These are phyloP conservation scores for Geranium brycei DNA, from an alignment of 345 rosid genomes.

Conservation along the genomic window DNA sequence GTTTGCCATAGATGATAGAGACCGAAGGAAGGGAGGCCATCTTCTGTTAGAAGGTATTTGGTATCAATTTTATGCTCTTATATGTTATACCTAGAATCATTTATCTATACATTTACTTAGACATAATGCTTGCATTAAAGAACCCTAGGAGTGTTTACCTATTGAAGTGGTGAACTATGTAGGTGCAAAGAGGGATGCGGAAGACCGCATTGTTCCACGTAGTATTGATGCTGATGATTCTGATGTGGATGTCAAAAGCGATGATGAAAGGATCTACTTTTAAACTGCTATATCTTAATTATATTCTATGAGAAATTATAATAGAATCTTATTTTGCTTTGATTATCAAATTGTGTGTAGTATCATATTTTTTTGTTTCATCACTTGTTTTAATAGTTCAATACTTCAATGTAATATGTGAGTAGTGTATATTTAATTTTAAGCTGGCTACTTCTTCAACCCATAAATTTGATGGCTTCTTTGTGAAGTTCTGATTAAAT, in stretches of 20 bases:
- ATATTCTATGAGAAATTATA: too few relatives aligned
- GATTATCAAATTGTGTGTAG: too few relatives aligned
- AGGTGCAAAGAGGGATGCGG: slow-evolving; percentile 71
- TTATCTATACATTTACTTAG: too few relatives aligned
- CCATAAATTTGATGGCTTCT: too few relatives aligned
- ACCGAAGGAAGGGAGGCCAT: slow-evolving; percentile 63
- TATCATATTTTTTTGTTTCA: too few relatives aligned
- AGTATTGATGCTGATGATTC: slow-evolving; percentile 95
- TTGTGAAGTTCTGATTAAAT: too few relatives aligned
- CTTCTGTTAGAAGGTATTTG: slow-evolving; percentile 63
- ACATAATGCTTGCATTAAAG: background rate
- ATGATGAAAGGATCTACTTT: slow-evolving; percentile 41
- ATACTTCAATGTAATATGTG: too few relatives aligned
- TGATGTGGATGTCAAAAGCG: slow-evolving; percentile 62
- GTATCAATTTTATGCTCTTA: background rate
- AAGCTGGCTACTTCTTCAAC: too few relatives aligned
- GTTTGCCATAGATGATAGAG: slow-evolving; percentile 64
- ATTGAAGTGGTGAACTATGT: background rate
- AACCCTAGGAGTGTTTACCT: background rate
- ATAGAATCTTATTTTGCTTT: too few relatives aligned
- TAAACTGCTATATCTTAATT: background rate
- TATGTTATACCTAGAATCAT: background rate
- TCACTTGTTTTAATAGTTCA: too few relatives aligned
- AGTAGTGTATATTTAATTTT: too few relatives aligned
- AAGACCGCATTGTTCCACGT: slow-evolving; percentile 73